Conservation (phyloP, 768 basidiomycete species). For the Mycena polygramma region DNA sequence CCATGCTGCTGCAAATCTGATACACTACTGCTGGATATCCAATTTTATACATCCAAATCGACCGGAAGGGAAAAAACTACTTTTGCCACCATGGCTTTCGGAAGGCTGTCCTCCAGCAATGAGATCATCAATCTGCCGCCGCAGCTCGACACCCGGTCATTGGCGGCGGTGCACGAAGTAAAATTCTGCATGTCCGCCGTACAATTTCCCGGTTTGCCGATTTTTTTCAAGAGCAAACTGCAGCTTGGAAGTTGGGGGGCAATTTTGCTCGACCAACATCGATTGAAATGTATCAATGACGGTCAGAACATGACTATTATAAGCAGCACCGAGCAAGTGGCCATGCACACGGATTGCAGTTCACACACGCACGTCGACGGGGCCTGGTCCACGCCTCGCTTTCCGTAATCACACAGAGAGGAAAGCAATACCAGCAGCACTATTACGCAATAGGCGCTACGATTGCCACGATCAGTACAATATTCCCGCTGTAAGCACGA, state of each 20-base stretch:
- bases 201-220: no score
- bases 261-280: no score
- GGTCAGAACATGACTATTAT: no score
- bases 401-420: constrained; percentile 17
- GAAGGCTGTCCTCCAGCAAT: constrained; percentile 25
- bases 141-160: constrained; percentile 16
- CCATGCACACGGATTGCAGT: background rate
- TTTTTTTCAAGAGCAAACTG: no score
- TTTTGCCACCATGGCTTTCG: background rate
- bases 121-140: constrained; percentile 25
- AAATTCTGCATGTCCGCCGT: constrained; percentile 7
- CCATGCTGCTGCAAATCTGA: background rate
- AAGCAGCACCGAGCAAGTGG: background rate
- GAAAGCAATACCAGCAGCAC: background rate
- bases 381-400: background rate
- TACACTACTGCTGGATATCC: background rate
- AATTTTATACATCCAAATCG: no score
- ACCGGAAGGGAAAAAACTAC: no score
- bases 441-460: constrained; percentile 20
- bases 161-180: background rate
- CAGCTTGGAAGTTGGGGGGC: no score
- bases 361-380: constrained; percentile 9
- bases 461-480: constrained; percentile 8
- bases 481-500: background rate
- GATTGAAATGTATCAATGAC: no score